A percentile compares a stretch with the other conserved stretches of the same genome.
Conservation (phyloP, 1,284 basidiomycete genomes). For the Irpex sp. region DNA sequence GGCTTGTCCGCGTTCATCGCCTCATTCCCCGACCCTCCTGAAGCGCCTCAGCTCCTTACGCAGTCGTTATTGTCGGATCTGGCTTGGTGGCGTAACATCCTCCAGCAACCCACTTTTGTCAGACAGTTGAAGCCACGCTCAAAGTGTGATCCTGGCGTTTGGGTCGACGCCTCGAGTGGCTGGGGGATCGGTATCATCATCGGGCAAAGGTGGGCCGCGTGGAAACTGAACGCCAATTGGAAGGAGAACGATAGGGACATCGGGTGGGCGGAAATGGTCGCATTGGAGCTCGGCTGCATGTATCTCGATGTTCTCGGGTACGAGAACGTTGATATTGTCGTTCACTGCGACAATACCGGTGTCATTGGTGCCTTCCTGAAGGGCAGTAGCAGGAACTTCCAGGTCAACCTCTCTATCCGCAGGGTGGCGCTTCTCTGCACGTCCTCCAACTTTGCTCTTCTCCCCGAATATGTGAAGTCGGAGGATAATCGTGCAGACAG, state of each 20-base stretch:
- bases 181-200: constrained; percentile 36
- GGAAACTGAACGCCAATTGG: constrained; percentile 27
- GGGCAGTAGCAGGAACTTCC: constrained; percentile 27
- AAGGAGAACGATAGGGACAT: constrained; percentile 26
- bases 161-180: constrained; percentile 33
- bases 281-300: constrained; percentile 28
- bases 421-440: constrained; percentile 16
- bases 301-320: constrained; percentile 2
- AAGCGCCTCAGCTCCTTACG: no score
- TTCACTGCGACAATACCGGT: constrained; percentile 37
- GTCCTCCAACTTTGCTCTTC: constrained; percentile 21
- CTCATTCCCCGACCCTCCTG: constrained; percentile 12
- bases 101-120: neutral
- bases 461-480: neutral
- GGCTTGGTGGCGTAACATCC: no score
- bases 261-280: constrained; percentile 39
- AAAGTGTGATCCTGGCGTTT: constrained; percentile 20
- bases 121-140: constrained; percentile 15
- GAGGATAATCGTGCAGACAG: neutral
- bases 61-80: no score
- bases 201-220: constrained; percentile 26
- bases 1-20: neutral
- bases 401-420: constrained; percentile 26
- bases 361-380: constrained; percentile 33
- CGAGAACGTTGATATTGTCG: constrained; percentile 14